Percentiles rank a stretch among this genome's conserved stretches.
These are phyloP conservation scores for Pelargonium fulgidum DNA, from an alignment of 441 rosid species.

Conservation along the genomic window DNA sequence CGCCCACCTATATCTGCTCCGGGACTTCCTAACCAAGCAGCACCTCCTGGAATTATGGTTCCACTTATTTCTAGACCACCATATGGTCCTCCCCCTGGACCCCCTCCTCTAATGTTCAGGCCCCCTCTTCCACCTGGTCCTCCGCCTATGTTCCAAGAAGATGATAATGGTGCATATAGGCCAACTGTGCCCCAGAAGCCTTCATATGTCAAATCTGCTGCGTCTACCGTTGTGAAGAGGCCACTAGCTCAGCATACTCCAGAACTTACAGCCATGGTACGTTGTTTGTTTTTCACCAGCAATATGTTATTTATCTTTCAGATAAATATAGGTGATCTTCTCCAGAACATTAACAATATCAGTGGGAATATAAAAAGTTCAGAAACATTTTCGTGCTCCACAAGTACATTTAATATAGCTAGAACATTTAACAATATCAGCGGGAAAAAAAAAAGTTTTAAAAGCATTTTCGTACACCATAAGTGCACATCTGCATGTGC, in stretches of 20 bases:
- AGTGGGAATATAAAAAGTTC: too few relatives aligned
- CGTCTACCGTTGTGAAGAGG: conserved; percentile 90
- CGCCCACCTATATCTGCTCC: conserved; percentile 40
- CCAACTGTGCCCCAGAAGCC: conserved; percentile 66
- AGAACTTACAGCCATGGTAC: conserved; percentile 87
- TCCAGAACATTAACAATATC: too few relatives aligned
- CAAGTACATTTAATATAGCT: too few relatives aligned
- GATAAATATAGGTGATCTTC: background rate
- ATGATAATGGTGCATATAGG: conserved; percentile 37
- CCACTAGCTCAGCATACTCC: conserved; percentile 95
- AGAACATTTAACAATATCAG: too few relatives aligned
- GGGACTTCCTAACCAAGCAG: conserved; percentile 46
- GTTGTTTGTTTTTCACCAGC: conserved; percentile 1
- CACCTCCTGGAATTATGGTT: conserved; percentile 57
- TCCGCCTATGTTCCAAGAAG: conserved; percentile 55
- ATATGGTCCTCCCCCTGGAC: conserved; percentile 79
- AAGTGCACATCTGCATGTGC: too few relatives aligned
- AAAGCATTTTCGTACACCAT: too few relatives aligned
- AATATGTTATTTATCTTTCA: background rate
- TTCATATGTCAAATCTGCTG: conserved; percentile 90
- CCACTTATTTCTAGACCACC: conserved; percentile 75
- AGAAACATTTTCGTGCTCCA: too few relatives aligned
- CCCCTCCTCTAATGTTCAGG: conserved; percentile 81
- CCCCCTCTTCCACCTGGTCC: conserved; percentile 97
- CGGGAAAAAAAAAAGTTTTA: too few relatives aligned